phyloP scores from a whole-genome alignment of 2,329 filamentous ascomycete genomes.

The Clarireedia hainanense region DNA sequence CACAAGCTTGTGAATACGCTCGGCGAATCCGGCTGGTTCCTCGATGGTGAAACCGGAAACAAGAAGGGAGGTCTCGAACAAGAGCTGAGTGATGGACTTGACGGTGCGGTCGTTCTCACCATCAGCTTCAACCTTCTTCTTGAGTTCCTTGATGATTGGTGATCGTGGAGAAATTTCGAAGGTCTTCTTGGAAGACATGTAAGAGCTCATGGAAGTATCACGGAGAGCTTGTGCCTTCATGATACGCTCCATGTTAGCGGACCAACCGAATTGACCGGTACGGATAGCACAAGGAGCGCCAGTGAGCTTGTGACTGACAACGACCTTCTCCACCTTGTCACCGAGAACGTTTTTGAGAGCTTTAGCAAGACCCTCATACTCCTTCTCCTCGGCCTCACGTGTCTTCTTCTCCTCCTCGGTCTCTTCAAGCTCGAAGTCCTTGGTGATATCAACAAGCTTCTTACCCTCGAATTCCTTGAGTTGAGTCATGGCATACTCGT shows the following conservation, averaged over 20 bases:
- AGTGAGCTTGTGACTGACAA: conserved; percentile 95
- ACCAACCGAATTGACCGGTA: conserved; percentile 99
- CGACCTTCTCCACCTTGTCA: conserved; percentile 99
- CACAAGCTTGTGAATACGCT: conserved; percentile 99
- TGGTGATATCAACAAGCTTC: conserved; percentile 99
- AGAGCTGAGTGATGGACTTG: conserved; percentile 96
- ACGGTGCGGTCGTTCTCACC: conserved; percentile 98
- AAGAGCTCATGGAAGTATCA: conserved; percentile 98
- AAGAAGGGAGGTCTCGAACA: conserved; percentile 97
- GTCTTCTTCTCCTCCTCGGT: conserved; percentile 97
- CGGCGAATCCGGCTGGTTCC: conserved; percentile 93
- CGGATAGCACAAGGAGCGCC: conserved; percentile 96
- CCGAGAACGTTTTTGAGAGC: conserved; percentile 97
- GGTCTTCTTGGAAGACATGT: conserved; percentile 99
- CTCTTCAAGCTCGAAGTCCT: conserved; percentile 99
- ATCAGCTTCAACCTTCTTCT: conserved; percentile 97
- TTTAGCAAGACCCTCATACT: conserved; percentile 92
- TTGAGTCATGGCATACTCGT: conserved; percentile 32
- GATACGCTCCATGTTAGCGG: conserved; percentile 99
- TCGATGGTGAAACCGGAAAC: conserved; percentile 99
- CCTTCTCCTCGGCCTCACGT: conserved; percentile 96
- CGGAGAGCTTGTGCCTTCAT: conserved; percentile 99
- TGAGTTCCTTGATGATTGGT: conserved; percentile 95
- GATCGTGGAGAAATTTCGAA: conserved; percentile 99
- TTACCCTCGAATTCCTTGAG: conserved; percentile 98